Conservation (phyloP, 108 stramenopile species). For the Nitzschia sp. region DNA sequence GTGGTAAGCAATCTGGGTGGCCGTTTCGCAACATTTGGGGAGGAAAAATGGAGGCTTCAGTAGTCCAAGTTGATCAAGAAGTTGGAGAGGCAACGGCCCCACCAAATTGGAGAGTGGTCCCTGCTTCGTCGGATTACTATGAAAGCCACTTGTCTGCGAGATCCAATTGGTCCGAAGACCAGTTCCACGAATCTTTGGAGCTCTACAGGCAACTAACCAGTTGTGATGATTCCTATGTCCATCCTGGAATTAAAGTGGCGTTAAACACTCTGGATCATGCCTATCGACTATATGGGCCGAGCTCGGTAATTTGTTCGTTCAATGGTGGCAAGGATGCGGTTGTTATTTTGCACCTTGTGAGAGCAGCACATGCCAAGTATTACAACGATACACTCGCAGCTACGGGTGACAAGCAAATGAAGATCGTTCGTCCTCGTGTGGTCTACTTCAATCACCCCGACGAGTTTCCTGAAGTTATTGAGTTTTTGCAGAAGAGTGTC, state of each 20-base stretch:
- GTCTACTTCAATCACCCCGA: slow-evolving; percentile 82
- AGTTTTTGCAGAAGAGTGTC: slow-evolving; percentile 64
- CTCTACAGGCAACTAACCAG: slow-evolving; percentile 59
- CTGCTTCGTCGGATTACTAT: slow-evolving; percentile 22
- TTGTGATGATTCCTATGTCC: slow-evolving; percentile 62
- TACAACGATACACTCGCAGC: slow-evolving; percentile 26
- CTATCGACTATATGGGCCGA: slow-evolving; percentile 81
- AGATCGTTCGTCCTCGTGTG: slow-evolving; percentile 61
- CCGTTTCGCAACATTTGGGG: neutral
- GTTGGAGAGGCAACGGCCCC: neutral
- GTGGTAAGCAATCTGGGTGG: neutral
- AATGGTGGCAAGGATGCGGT: slow-evolving; percentile 99
- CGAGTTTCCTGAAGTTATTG: slow-evolving; percentile 78
- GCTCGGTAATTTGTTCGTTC: slow-evolving; percentile 83
- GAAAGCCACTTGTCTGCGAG: slow-evolving; percentile 15
- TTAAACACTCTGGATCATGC: slow-evolving; percentile 71
- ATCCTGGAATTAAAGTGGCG: slow-evolving; percentile 53
- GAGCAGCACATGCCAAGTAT: slow-evolving; percentile 88
- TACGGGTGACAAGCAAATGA: neutral
- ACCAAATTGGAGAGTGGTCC: slow-evolving; percentile 34
- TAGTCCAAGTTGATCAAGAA: neutral
- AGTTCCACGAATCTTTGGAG: slow-evolving; percentile 56
- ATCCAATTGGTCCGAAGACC: slow-evolving; percentile 57
- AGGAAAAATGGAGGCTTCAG: neutral
- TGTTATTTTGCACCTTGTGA: slow-evolving; percentile 91